Evolutionary conservation across 2,329 filamentous ascomycete genomes (phyloP), one percentile per base, ranked within the genome.

Genomic region (Trichothecium roseum): DNA sequence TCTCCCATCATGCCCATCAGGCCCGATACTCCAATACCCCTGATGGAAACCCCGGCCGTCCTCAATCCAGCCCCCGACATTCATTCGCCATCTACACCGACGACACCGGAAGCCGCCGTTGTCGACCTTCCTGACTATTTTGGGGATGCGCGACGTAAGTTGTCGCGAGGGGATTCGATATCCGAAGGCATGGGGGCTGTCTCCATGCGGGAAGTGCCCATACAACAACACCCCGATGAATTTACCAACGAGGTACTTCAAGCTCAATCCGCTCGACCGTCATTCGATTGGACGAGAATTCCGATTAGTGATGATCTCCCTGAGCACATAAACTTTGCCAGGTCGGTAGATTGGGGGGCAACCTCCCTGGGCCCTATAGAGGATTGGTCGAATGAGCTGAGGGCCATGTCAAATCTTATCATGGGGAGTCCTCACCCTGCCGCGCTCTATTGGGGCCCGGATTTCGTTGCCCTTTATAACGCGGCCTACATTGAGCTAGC

Each of bases 241-340:
- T 64, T 64, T 24, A 62, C 60, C 12, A 61, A 63, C 28, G 48
- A 61, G 31, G 58, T 63, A 3, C 50, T 62, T n/a, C 51, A 53
- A 39, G 51, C 53, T 4, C 52, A 56, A 15, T 50, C 56, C 13
- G 40, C 52, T 17, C 53, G 48, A 45, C 63, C 70, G 10, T 81
- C 76, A 22, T 89, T 88, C 50, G 85, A 93, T 55, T 91, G 85
- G 85, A 91, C 84, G 4, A 70, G 76, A 36, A 66, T 89, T 33
- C 74, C 80, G 2, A 35, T 80, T 10, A 72, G 72, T 4, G 62
- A 76, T 12, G 69, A 68, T 18, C 64, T 88, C 28, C 79, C 81
- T 2, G 60, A 67, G 8, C 84, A 91, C 50, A 81, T 89, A 32
- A 73, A 69, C 36, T 84, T 89, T 45, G 79, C 80, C 14, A 73